Percentiles rank a stretch among this genome's conserved stretches.
Conservation (phyloP, 2,329 filamentous ascomycete genomes). For the Periconia macrospinosa region DNA sequence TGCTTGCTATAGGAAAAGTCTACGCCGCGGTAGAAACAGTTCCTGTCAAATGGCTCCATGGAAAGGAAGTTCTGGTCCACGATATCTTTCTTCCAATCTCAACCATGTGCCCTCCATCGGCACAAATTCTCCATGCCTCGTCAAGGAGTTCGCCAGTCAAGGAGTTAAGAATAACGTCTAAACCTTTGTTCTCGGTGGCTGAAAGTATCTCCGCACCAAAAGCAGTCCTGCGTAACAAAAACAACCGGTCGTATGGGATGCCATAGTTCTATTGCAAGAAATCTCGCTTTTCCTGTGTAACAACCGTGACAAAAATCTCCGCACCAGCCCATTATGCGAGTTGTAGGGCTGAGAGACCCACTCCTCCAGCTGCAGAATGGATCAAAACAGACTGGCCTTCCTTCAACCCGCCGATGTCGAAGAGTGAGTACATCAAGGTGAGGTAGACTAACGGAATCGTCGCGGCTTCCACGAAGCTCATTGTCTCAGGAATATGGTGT, state of each 20-base stretch:
- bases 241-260: conserved; percentile 30
- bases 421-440: conserved; percentile 15
- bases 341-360: conserved; percentile 21
- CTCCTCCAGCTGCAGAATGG: conserved; percentile 21
- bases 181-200: conserved; percentile 10
- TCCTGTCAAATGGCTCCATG: conserved; percentile 15
- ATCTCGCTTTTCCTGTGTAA: conserved; percentile 28
- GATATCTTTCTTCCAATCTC: conserved; percentile 19
- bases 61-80: conserved; percentile 9
- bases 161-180: conserved; percentile 33
- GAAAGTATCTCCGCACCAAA: conserved; percentile 19
- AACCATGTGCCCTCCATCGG: conserved; percentile 18
- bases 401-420: conserved; percentile 19
- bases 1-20: conserved; percentile 3
- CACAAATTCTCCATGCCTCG: conserved; percentile 50
- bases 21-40: conserved; percentile 1
- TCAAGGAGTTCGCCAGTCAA: conserved; percentile 24
- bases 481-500: conserved; percentile 3
- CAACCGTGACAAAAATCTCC: conserved; percentile 19
- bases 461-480: conserved; percentile 12
- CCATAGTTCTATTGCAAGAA: conserved; percentile 21
- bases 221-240: conserved; percentile 20
- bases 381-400: conserved; percentile 30
- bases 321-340: conserved; percentile 6
- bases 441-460: conserved; percentile 8